Evolutionary conservation across 805 yeast species (phyloP).

Genomic region (Gaillardinia entomophila): DNA sequence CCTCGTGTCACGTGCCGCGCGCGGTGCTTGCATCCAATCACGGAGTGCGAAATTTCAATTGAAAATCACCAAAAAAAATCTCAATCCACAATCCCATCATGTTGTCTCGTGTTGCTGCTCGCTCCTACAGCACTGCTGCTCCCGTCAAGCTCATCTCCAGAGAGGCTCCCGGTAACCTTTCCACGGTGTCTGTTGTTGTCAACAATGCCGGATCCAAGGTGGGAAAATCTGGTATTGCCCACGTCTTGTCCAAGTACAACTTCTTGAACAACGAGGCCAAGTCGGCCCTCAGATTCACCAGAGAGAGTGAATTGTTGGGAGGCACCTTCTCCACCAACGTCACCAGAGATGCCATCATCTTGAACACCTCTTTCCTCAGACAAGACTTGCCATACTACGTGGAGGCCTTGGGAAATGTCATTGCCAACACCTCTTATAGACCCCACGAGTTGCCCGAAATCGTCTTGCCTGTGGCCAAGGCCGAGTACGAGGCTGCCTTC

Average conservation of each 20-base stretch:
- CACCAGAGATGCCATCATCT: conserved; percentile 78
- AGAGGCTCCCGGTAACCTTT: conserved; percentile 61
- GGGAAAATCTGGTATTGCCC: conserved; percentile 75
- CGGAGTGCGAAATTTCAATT: background rate
- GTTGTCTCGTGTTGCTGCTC: conserved; percentile 38
- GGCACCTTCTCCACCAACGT: conserved; percentile 66
- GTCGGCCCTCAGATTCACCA: conserved; percentile 86
- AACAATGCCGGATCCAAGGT: conserved; percentile 79
- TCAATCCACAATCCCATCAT: conserved; percentile 10
- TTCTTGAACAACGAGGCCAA: conserved; percentile 77
- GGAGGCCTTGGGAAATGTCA: conserved; percentile 71
- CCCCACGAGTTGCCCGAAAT: conserved; percentile 80
- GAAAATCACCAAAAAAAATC: background rate
- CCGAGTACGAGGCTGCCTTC: conserved; percentile 53
- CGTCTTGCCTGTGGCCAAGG: conserved; percentile 71
- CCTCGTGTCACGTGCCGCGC: background rate
- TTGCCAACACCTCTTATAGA: conserved; percentile 67
- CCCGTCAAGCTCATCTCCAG: conserved; percentile 40
- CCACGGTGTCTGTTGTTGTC: conserved; percentile 74
- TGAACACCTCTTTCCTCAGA: conserved; percentile 76
- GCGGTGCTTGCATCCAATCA: background rate
- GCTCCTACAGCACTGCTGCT: conserved; percentile 38
- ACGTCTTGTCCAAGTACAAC: conserved; percentile 75
- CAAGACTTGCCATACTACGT: conserved; percentile 91
- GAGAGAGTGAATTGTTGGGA: conserved; percentile 93